A percentile compares a stretch with the other conserved stretches of the same genome.
phyloP scores from a whole-genome alignment of 495 filamentous ascomycete species.

The Extremus antarcticus region DNA sequence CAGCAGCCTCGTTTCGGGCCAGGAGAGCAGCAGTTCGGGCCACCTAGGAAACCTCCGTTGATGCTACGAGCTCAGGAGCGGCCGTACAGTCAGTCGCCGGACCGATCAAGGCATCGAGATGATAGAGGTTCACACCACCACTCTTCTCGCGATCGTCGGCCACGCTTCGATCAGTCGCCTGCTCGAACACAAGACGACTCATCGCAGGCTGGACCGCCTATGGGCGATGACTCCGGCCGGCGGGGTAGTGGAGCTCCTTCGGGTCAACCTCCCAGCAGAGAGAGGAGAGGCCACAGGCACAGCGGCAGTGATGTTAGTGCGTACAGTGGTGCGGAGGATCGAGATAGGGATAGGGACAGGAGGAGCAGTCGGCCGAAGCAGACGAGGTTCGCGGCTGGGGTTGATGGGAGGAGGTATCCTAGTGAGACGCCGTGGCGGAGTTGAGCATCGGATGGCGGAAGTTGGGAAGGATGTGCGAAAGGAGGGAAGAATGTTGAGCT shows the following conservation, averaged over 20 bases:
- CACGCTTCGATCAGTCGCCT: constrained; percentile 6
- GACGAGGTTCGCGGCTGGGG: constrained; percentile 13
- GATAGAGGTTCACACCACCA: background rate
- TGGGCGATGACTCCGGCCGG: background rate
- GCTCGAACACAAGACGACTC: background rate
- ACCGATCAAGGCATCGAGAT: background rate
- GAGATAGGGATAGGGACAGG: background rate
- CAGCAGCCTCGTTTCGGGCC: background rate
- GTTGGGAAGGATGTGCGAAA: too few relatives aligned
- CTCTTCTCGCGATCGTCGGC: background rate
- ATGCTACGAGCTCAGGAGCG: constrained; percentile 2
- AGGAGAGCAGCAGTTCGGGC: background rate
- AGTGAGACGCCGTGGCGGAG: background rate
- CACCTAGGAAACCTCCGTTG: background rate
- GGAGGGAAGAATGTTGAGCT: too few relatives aligned
- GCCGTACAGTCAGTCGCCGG: constrained; percentile 5
- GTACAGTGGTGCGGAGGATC: background rate
- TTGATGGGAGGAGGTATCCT: constrained; percentile 5
- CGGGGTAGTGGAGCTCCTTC: background rate
- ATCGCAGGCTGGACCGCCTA: background rate
- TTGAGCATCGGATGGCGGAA: background rate
- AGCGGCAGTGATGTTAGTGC: constrained; percentile 7
- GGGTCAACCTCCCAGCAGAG: background rate
- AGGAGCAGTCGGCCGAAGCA: constrained; percentile 3
- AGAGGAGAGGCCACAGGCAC: background rate